Evolutionary conservation across 1,139 yeast genomes (phyloP), one percentile per base, ranked within the genome.

Genomic region (Kurtzmaniella quercitrusa): DNA sequence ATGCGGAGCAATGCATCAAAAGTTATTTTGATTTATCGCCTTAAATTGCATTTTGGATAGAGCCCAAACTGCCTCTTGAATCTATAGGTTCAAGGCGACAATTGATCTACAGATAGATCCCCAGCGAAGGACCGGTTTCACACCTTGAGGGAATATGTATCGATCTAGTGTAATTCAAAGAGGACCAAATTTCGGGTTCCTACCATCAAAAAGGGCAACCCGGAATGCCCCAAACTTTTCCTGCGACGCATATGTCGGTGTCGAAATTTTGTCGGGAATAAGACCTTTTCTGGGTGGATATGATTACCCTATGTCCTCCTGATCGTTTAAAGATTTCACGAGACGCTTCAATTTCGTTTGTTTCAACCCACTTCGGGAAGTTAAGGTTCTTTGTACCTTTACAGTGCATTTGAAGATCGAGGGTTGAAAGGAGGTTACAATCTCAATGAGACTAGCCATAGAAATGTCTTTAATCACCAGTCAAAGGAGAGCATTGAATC

Each of bases 371-470:
- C 34, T 42, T 58, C 34, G 39, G 49, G 17, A 57, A 51, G 39
- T 57, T 62, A 9, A 50, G 48, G 34, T 10, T 62, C 62, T 5
- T 41, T 49, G 24, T 44, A 54, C 25, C 63, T 57, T 36, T 58
- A 58, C 44, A 51, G 41, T 42, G 38, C 55, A 25, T 57, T 56
- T 41, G 43, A 43, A 38, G 47, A 46, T 36, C 46, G 52, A 19
- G 54, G 54, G 1, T 48, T 58, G 19, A 19, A 42, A 14, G 57
- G 58, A 52, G 44, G 25, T 11, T 59, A 58, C 43, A 51, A 52
- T 40, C 41, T 51, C n/a, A 48, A 48, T 34, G 60, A 58, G 34
- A 56, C 56, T 27, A 44, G 48, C 15, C 53, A 58, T 37, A 47
- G 53, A 37, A 44, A 34, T 7, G 49, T 37, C n/a, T 57, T 61